These are phyloP conservation scores for Nicotiana otophora DNA, from an alignment of 257 asterid species.

Conservation along the genomic window DNA sequence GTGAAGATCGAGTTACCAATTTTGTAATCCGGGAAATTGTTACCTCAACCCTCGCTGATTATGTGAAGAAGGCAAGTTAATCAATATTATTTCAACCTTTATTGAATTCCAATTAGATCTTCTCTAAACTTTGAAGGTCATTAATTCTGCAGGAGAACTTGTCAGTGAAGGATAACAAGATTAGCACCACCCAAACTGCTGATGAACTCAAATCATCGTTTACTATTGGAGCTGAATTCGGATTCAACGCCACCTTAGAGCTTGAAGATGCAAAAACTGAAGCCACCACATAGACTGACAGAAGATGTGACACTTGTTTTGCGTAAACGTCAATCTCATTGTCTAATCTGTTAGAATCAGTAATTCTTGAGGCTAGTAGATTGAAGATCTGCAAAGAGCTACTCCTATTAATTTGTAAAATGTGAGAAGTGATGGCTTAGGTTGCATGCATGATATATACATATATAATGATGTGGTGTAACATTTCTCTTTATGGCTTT, in stretches of 20 bases:
- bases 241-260: conserved; percentile 67
- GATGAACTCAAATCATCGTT: conserved; percentile 61
- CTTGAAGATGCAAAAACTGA: conserved; percentile 37
- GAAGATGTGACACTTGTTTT: background rate
- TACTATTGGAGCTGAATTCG: conserved; percentile 60
- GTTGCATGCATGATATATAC: no score
- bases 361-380: background rate
- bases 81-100: background rate
- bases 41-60: conserved; percentile 55
- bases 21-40: conserved; percentile 72
- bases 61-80: conserved; percentile 58
- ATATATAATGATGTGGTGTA: no score
- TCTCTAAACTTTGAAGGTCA: conserved; percentile 1
- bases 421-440: no score
- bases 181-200: conserved; percentile 59
- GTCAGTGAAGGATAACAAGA: conserved; percentile 58
- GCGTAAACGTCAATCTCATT: background rate
- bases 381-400: background rate
- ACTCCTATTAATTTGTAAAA: no score
- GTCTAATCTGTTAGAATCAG: background rate
- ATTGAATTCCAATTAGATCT: background rate
- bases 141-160: conserved; percentile 50
- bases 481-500: no score
- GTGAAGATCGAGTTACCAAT: conserved; percentile 64
- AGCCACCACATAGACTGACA: conserved; percentile 13